These are phyloP conservation scores for Dactylellina parvicollis DNA, from an alignment of 2,329 filamentous ascomycete species.

Conservation along the genomic window DNA sequence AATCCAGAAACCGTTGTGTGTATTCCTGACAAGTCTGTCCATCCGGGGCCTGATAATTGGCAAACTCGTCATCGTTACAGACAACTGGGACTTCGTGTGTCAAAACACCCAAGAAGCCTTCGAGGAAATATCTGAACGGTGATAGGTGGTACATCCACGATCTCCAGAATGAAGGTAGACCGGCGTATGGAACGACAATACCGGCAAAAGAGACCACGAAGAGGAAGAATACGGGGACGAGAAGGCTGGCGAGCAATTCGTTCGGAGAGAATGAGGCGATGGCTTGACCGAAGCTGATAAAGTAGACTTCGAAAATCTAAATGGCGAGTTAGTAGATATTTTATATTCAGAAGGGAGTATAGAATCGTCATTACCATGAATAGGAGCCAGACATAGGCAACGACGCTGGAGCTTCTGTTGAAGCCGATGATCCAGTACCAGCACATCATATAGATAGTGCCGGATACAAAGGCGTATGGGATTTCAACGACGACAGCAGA, in stretches of 20 bases:
- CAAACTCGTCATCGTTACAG: slow-evolving; percentile 69
- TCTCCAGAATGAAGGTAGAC: slow-evolving; percentile 74
- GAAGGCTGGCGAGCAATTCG: slow-evolving; percentile 72
- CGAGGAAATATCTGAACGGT: slow-evolving; percentile 74
- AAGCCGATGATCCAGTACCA: slow-evolving; percentile 65
- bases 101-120: slow-evolving; percentile 69
- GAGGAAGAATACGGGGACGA: slow-evolving; percentile 76
- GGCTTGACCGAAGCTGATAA: slow-evolving; percentile 72
- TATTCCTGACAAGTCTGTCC: slow-evolving; percentile 72
- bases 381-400: slow-evolving; percentile 72
- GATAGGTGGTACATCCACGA: slow-evolving; percentile 74
- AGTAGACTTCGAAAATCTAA: slow-evolving; percentile 70
- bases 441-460: slow-evolving; percentile 72
- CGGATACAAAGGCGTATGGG: slow-evolving; percentile 74
- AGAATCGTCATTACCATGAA: slow-evolving; percentile 64
- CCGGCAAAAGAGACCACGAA: slow-evolving; percentile 78
- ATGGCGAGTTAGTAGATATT: not conserved
- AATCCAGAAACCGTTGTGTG: slow-evolving; percentile 65
- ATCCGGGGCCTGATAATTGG: slow-evolving; percentile 69
- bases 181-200: slow-evolving; percentile 74
- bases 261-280: slow-evolving; percentile 75
- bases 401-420: slow-evolving; percentile 63
- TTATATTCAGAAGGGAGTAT: not conserved
- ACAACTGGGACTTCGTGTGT: slow-evolving; percentile 68
- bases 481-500: slow-evolving; percentile 75